These are phyloP conservation scores for Viola pubescens DNA, from an alignment of 441 rosid genomes.

Conservation along the genomic window DNA sequence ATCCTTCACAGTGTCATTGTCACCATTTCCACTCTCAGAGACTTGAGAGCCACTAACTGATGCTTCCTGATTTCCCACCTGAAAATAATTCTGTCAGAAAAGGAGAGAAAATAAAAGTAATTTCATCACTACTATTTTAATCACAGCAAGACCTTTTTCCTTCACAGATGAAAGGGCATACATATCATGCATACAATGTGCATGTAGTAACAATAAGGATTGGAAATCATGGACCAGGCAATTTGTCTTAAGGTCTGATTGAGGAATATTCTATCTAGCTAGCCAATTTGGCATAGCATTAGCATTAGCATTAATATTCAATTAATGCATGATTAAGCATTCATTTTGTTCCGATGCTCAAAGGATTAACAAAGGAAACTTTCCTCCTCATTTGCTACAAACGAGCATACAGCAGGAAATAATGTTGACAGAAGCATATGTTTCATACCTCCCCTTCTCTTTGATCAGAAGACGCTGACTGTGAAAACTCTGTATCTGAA, in stretches of 20 bases:
- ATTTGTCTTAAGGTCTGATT: not conserved
- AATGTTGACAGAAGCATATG: not conserved
- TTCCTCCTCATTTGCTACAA: constrained; percentile 3
- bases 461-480: constrained; percentile 39
- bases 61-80: constrained; percentile 54
- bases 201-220: too few species aligned
- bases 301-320: constrained; percentile 1
- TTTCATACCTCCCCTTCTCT: constrained; percentile 58
- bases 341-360: not conserved
- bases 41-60: constrained; percentile 48
- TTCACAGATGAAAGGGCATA: not conserved
- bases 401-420: not conserved
- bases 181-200: too few species aligned
- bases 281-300: not conserved
- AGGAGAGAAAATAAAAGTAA: not conserved
- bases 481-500: constrained; percentile 36
- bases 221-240: not conserved
- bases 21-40: constrained; percentile 44
- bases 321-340: not conserved
- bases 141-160: constrained; percentile 8
- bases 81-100: constrained; percentile 24
- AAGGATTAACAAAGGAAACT: not conserved
- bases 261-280: not conserved
- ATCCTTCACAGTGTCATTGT: constrained; percentile 37
- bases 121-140: not conserved